phyloP scores from a whole-genome alignment of 2,329 filamentous ascomycete genomes.

The Alternaria novae-zelandiae region DNA sequence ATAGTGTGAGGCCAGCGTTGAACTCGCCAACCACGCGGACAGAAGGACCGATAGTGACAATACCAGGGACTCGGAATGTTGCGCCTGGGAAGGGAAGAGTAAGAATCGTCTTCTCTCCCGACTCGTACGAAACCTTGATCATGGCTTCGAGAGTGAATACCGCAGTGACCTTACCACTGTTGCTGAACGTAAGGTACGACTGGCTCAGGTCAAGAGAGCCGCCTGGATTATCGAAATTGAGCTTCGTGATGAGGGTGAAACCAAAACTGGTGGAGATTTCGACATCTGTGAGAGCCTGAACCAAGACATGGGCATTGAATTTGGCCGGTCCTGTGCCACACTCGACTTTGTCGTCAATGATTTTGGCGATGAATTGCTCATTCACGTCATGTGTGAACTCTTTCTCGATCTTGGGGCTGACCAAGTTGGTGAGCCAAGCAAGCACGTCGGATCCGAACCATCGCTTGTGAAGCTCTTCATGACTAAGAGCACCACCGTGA shows the following conservation, averaged over 20 bases:
- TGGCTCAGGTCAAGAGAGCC: conserved; percentile 6
- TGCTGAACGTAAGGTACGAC: conserved; percentile 8
- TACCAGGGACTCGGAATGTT: conserved; percentile 11
- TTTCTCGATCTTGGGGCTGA: conserved; percentile 10
- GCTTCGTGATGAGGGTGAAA: conserved; percentile 11
- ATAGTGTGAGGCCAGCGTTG: not conserved
- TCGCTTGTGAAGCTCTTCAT: conserved; percentile 44
- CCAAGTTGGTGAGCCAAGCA: conserved; percentile 20
- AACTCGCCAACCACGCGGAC: conserved; percentile 2
- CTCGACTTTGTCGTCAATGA: conserved; percentile 8
- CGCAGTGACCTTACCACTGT: conserved; percentile 9
- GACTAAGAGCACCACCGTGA: conserved; percentile 31
- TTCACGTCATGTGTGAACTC: conserved; percentile 11
- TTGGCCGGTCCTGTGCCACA: not conserved
- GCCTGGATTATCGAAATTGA: conserved; percentile 1
- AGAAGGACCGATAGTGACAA: conserved; percentile 12
- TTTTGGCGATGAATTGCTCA: conserved; percentile 11
- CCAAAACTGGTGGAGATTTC: conserved; percentile 8
- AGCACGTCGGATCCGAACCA: conserved; percentile 46
- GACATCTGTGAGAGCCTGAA: conserved; percentile 6
- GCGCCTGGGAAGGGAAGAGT: conserved; percentile 9
- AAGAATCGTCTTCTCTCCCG: conserved; percentile 6
- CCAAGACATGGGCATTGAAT: conserved; percentile 3
- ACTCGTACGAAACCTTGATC: not conserved
- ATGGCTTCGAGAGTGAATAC: conserved; percentile 9